These are phyloP conservation scores for Prunus davidiana DNA, from an alignment of 306 rosid species.

Conservation along the genomic window DNA sequence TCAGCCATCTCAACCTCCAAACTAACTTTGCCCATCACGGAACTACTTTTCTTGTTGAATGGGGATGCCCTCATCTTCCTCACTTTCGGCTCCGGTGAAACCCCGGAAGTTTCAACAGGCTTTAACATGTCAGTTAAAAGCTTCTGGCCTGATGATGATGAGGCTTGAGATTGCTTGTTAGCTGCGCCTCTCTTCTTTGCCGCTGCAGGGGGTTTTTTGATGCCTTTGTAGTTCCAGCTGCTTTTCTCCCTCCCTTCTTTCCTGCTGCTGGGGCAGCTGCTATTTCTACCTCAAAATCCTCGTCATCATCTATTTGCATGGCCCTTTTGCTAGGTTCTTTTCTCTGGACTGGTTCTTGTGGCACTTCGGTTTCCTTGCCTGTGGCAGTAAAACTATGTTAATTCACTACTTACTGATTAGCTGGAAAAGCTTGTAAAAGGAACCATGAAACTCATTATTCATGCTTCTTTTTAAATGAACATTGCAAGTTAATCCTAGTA, in stretches of 20 bases:
- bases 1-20: constrained; percentile 27
- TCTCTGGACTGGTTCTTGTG: constrained; percentile 43
- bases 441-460: not conserved
- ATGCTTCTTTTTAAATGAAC: not conserved
- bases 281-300: constrained; percentile 33
- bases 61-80: constrained; percentile 92
- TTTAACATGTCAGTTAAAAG: constrained; percentile 59
- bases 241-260: constrained; percentile 63
- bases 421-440: not conserved
- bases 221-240: constrained; percentile 44
- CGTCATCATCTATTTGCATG: constrained; percentile 14
- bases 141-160: constrained; percentile 52
- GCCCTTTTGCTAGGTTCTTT: constrained; percentile 46
- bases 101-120: constrained; percentile 46
- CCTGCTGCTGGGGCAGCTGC: constrained; percentile 32
- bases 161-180: constrained; percentile 33
- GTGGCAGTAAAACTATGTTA: not conserved
- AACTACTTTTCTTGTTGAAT: constrained; percentile 79
- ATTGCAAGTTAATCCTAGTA: too few relatives aligned
- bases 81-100: constrained; percentile 82
- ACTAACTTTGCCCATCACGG: constrained; percentile 44
- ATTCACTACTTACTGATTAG: not conserved
- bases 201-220: constrained; percentile 45
- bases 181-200: constrained; percentile 41
- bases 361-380: constrained; percentile 46